These are phyloP conservation scores for Flueggea neowawraea DNA, from an alignment of 441 rosid species.

Conservation along the genomic window DNA sequence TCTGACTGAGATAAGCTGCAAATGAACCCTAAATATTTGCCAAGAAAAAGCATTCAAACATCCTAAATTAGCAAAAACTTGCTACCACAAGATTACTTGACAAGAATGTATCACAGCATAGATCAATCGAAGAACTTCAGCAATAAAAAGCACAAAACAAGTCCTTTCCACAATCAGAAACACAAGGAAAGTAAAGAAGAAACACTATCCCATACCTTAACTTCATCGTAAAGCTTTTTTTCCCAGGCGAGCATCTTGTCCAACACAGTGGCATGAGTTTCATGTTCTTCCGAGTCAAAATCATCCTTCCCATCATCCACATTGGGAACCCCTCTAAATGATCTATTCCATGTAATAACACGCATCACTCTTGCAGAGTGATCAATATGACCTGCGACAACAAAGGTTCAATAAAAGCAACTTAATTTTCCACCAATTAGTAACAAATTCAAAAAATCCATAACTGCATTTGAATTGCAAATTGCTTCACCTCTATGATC, in stretches of 20 bases:
- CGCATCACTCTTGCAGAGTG: conserved; percentile 94
- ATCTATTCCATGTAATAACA: conserved; percentile 91
- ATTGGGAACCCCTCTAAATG: conserved; percentile 59
- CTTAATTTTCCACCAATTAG: not conserved
- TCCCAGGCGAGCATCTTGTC: conserved; percentile 98
- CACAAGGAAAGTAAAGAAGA: not conserved
- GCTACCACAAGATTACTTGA: too few species aligned
- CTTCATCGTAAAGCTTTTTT: conserved; percentile 94
- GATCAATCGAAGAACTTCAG: too few species aligned
- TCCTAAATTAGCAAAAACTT: too few species aligned
- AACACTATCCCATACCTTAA: conserved; percentile 52
- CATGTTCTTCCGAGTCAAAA: conserved; percentile 68
- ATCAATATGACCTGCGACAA: conserved; percentile 73
- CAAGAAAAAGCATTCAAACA: too few species aligned
- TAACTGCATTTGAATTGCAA: not conserved
- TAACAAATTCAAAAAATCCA: not conserved
- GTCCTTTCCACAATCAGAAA: too few species aligned
- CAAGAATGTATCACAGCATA: too few species aligned
- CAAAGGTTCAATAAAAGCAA: not conserved
- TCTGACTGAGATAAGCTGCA: too few species aligned
- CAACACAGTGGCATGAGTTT: conserved; percentile 93
- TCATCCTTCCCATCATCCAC: conserved; percentile 64
- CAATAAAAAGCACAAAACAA: too few species aligned
- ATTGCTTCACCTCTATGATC: conserved; percentile 59
- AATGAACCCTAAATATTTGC: too few species aligned